phyloP scores from a whole-genome alignment of 805 yeast species.

The Zygotorulaspora florentina region DNA sequence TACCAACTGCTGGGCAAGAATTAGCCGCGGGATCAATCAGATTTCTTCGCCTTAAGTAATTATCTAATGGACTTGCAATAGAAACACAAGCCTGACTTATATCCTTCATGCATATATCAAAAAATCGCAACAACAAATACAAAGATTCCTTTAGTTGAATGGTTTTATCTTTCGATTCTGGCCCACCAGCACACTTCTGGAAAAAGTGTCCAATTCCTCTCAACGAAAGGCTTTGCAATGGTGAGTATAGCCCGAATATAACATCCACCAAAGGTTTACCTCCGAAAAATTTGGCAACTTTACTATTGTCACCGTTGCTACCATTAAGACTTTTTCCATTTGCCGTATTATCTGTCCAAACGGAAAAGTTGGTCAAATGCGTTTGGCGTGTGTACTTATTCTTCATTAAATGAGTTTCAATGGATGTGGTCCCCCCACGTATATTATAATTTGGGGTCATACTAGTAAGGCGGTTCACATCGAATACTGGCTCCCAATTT shows the following conservation, averaged over 20 bases:
- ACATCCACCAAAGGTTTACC: slow-evolving; percentile 30
- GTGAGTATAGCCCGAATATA: slow-evolving; percentile 31
- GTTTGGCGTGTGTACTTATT: slow-evolving; percentile 27
- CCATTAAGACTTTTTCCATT: slow-evolving; percentile 1
- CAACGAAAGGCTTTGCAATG: slow-evolving; percentile 27
- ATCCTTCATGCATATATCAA: slow-evolving; percentile 28
- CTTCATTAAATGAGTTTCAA: slow-evolving; percentile 29
- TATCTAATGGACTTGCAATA: slow-evolving; percentile 27
- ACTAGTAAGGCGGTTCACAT: slow-evolving; percentile 7
- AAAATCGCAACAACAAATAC: slow-evolving; percentile 29
- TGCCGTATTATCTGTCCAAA: slow-evolving; percentile 15
- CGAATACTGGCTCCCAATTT: slow-evolving; percentile 24
- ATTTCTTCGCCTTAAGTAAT: slow-evolving; percentile 18
- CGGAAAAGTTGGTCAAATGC: slow-evolving; percentile 23
- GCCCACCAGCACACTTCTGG: slow-evolving; percentile 13
- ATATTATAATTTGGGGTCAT: background rate
- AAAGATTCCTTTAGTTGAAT: slow-evolving; percentile 24
- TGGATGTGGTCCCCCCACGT: slow-evolving; percentile 11
- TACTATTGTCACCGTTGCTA: background rate
- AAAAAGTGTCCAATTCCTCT: slow-evolving; percentile 30
- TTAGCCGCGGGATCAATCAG: slow-evolving; percentile 3
- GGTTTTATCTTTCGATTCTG: slow-evolving; percentile 12
- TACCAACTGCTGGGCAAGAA: slow-evolving; percentile 4
- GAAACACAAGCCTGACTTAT: slow-evolving; percentile 21
- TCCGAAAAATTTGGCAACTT: slow-evolving; percentile 8